Conservation (phyloP, 305 asterid genomes). For the Fraxinus ornus region DNA sequence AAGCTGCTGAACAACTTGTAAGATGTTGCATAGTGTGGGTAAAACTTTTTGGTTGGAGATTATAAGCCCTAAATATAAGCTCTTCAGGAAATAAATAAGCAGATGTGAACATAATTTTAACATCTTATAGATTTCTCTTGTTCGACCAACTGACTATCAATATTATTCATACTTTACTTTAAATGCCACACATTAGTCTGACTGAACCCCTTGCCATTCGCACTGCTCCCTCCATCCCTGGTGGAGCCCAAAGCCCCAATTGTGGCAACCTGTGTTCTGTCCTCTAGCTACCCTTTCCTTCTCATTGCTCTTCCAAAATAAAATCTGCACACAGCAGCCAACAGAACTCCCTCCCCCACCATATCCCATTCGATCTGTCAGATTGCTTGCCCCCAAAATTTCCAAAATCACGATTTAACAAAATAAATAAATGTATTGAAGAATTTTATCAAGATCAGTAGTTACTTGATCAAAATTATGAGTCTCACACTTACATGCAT, state of each 20-base stretch:
- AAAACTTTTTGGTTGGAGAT: neutral
- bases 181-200: neutral
- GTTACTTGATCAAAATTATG: neutral
- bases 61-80: neutral
- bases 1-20: neutral
- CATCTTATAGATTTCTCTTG: neutral
- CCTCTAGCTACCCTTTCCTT: neutral
- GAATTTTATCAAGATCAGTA: neutral
- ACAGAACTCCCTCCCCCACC: neutral
- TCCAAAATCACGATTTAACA: neutral
- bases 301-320: neutral
- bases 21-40: neutral
- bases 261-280: neutral
- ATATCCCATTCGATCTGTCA: neutral
- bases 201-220: neutral
- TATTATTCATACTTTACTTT: neutral
- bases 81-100: neutral
- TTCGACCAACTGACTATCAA: neutral
- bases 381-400: neutral
- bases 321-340: neutral
- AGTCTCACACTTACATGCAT: neutral
- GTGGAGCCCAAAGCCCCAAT: neutral
- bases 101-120: neutral
- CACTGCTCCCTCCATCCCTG: neutral
- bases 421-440: neutral